Conservation (phyloP, 2,329 filamentous ascomycete species). For the Sporothrix luriei region DNA sequence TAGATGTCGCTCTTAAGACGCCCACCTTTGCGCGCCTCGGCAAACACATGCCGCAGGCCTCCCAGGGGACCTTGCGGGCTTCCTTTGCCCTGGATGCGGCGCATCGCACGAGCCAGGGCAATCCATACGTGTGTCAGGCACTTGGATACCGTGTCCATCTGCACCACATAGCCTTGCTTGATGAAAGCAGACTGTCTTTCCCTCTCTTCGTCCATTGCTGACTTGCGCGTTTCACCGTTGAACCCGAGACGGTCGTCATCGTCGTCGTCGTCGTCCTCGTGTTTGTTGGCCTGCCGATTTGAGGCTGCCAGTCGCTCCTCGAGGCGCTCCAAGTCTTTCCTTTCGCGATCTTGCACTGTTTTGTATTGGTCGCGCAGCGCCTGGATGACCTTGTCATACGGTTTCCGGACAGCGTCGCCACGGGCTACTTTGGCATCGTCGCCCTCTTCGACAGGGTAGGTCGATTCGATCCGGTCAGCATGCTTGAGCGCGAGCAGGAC, state of each 20-base stretch:
- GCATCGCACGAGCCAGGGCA: conserved; percentile 88
- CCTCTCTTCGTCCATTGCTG: conserved; percentile 46
- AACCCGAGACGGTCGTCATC: conserved; percentile 41
- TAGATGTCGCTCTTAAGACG: conserved; percentile 94
- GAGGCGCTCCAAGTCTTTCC: conserved; percentile 59
- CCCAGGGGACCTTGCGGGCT: conserved; percentile 57
- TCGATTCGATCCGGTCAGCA: conserved; percentile 82
- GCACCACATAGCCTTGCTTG: conserved; percentile 68
- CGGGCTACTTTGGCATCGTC: conserved; percentile 74
- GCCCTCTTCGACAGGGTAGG: conserved; percentile 73
- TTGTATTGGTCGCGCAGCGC: conserved; percentile 85
- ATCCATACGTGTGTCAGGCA: conserved; percentile 95
- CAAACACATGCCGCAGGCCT: conserved; percentile 85
- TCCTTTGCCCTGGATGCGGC: conserved; percentile 86
- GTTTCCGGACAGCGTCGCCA: conserved; percentile 75
- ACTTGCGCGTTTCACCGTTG: conserved; percentile 43
- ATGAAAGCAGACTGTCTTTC: conserved; percentile 64
- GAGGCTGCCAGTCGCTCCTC: conserved; percentile 50
- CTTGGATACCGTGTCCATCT: conserved; percentile 75
- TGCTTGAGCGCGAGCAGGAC: conserved; percentile 86
- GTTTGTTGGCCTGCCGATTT: conserved; percentile 21
- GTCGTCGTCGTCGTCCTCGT: conserved; percentile 39
- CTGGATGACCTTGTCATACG: conserved; percentile 80
- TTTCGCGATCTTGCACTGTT: conserved; percentile 67
- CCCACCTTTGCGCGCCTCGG: conserved; percentile 82